Base-by-base conservation (phyloP, 257 asterid species). In the Salvia miltiorrhiza region DNA sequence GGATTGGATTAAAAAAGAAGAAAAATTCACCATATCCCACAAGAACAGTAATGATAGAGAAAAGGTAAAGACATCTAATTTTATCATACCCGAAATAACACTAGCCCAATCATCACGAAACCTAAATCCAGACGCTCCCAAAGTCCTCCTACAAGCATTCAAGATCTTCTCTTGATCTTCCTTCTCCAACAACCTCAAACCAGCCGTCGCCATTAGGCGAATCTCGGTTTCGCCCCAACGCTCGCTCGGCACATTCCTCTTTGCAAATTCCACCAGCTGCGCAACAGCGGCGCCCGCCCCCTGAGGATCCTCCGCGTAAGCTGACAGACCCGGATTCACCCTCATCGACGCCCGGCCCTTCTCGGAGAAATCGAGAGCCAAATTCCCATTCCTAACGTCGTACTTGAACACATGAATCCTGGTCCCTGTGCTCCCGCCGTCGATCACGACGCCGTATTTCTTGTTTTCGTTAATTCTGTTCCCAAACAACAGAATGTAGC, bases 401-500 rank as follows among this genome's bases (percentile, higher is more conserved):
- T 85, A 94, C 63, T 84, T 81, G 58, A 94, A 91, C 79, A 91
- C 97, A 20, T 94, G 97, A 52, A 91, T 86, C 67, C 99, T 86
- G 63, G 93, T 86, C 41, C 99, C 99, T 6, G 97, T 91, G 74
- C 99, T 94, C n/a, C 99, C 99, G 1, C 99, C 99, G 65, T 94
- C 99, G 32, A 94, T 87, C 74, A 94, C 93, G 65, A 91, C 82
- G 73, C 91, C 87, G 67, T 86, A 91, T 58, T 76, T 84, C 71
- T 48, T 79, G 23, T 60, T 68, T 1, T 44, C 77, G 21, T 33
- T 65, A 41, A 43, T 33, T 8, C 67, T 76, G n/a, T 48, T 81
- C 21, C 87, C 81, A 61, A 75, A 86, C 32, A 87, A 39, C 56
- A 87, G 72, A 43, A 87, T 53, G 75, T 82, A 94, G 76, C 86